phyloP scores from a whole-genome alignment of 805 yeast species.

The Candida glaebosa region DNA sequence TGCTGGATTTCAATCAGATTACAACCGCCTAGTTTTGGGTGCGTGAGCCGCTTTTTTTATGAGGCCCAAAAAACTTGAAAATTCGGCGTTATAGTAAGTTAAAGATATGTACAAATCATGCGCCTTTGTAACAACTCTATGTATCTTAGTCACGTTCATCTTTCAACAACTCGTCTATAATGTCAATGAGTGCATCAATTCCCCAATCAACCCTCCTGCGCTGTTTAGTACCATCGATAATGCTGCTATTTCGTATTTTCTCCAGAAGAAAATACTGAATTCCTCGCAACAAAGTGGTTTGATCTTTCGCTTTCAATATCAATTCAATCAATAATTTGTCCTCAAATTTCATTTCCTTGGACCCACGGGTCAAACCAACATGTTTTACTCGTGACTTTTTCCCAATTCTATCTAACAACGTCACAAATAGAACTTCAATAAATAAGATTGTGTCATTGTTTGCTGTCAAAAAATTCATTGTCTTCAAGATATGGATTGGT shows the following conservation, averaged over 20 bases:
- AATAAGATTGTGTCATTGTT: conserved; percentile 64
- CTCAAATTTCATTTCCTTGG: conserved; percentile 38
- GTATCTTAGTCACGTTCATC: conserved; percentile 4
- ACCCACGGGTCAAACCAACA: conserved; percentile 40
- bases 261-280: conserved; percentile 57
- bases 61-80: too few species aligned
- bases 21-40: too few species aligned
- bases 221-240: conserved; percentile 53
- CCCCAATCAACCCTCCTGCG: conserved; percentile 66
- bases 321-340: conserved; percentile 48
- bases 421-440: conserved; percentile 68
- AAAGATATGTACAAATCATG: too few species aligned
- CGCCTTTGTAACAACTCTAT: too few species aligned
- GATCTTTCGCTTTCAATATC: conserved; percentile 54
- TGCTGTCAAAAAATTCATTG: conserved; percentile 68
- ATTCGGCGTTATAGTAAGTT: too few species aligned
- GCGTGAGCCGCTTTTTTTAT: too few species aligned
- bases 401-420: conserved; percentile 61
- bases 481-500: conserved; percentile 68
- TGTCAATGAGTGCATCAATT: conserved; percentile 48
- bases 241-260: conserved; percentile 42
- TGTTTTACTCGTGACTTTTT: conserved; percentile 54
- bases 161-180: conserved; percentile 28
- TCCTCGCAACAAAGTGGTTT: conserved; percentile 59
- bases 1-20: too few species aligned